A percentile compares a stretch with the other conserved stretches of the same genome.
phyloP scores from a whole-genome alignment of 176 grass and related monocot genomes.

The Rhynchospora pubera region DNA sequence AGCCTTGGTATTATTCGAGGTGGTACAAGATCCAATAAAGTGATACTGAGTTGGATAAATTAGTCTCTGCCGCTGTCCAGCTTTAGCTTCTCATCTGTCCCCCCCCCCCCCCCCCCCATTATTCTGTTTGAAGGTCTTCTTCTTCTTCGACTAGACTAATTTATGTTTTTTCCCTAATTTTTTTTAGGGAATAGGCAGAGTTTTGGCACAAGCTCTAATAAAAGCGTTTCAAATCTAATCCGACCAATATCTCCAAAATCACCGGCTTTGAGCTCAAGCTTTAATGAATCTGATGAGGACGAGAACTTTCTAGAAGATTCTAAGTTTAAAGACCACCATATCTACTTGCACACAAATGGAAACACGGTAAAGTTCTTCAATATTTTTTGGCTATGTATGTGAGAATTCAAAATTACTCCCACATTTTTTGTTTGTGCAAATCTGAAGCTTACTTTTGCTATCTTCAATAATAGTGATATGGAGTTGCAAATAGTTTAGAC shows the following conservation, averaged over 20 bases:
- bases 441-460: not conserved
- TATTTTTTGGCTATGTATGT: not conserved
- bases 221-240: conserved; percentile 40
- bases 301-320: conserved; percentile 46
- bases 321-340: conserved; percentile 34
- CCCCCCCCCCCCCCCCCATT: not conserved
- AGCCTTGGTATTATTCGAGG: too few species aligned
- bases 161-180: too few species aligned
- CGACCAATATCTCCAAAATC: conserved; percentile 67
- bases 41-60: conserved; percentile 1
- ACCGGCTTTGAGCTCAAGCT: conserved; percentile 41
- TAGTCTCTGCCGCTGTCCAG: not conserved
- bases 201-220: conserved; percentile 44
- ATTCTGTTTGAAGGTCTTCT: not conserved
- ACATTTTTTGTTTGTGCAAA: not conserved
- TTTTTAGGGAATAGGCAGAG: conserved; percentile 29
- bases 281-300: conserved; percentile 70
- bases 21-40: not conserved
- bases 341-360: conserved; percentile 47
- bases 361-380: conserved; percentile 49
- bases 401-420: not conserved
- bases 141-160: not conserved
- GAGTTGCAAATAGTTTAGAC: not conserved
- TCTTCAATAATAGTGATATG: not conserved
- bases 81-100: not conserved